phyloP scores from a whole-genome alignment of 805 yeast genomes.

The Candida golubevii region DNA sequence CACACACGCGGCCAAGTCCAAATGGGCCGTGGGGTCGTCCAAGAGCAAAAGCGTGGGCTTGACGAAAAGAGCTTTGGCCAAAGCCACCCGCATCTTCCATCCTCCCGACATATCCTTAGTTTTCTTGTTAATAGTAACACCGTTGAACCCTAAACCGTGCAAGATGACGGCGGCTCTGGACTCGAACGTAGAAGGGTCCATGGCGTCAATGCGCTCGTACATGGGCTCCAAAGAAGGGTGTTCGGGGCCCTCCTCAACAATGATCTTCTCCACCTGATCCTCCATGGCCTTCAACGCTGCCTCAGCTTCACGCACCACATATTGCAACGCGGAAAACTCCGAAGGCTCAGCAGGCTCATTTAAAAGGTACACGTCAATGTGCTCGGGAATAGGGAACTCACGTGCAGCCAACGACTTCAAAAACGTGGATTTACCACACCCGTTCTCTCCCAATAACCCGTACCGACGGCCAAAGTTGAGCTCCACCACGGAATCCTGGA shows the following conservation, averaged over 20 bases:
- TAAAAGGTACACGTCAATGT: slow-evolving; percentile 84
- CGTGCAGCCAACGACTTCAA: slow-evolving; percentile 91
- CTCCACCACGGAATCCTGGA: slow-evolving; percentile 89
- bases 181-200: slow-evolving; percentile 97
- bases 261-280: slow-evolving; percentile 82
- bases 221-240: slow-evolving; percentile 76
- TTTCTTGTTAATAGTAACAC: slow-evolving; percentile 80
- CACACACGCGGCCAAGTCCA: slow-evolving; percentile 98
- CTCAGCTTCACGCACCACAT: slow-evolving; percentile 97
- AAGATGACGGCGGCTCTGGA: slow-evolving; percentile 92
- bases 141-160: slow-evolving; percentile 95
- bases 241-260: slow-evolving; percentile 93
- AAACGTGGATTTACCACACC: slow-evolving; percentile 97
- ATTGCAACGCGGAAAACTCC: slow-evolving; percentile 87
- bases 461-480: slow-evolving; percentile 96
- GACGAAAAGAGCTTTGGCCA: slow-evolving; percentile 95
- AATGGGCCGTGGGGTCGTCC: slow-evolving; percentile 99
- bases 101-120: slow-evolving; percentile 99
- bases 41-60: slow-evolving; percentile 91
- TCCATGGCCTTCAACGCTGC: slow-evolving; percentile 85
- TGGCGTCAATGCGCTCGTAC: slow-evolving; percentile 90
- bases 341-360: slow-evolving; percentile 98
- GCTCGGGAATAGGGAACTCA: slow-evolving; percentile 92
- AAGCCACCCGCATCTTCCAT: slow-evolving; percentile 99
- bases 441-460: slow-evolving; percentile 96